Conservation (phyloP, 2,329 filamentous ascomycete genomes). For the Coniochaeta prunicola region DNA sequence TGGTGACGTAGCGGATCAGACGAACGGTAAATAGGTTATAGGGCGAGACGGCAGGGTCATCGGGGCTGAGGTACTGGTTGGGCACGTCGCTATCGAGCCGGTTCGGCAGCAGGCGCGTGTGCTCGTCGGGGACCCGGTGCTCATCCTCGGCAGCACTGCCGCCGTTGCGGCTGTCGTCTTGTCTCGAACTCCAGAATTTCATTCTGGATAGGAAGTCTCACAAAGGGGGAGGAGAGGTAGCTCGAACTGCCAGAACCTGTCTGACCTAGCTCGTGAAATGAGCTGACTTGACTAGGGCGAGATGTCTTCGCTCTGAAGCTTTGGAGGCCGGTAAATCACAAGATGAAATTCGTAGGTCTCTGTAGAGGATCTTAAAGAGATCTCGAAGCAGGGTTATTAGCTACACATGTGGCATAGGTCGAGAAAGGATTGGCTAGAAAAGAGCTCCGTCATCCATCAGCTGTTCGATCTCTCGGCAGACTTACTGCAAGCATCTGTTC, state of each 20-base stretch:
- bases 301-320: not conserved
- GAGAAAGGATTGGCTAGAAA: too few relatives aligned
- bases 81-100: constrained; percentile 44
- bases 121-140: constrained; percentile 34
- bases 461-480: not conserved
- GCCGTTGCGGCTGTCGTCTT: constrained; percentile 15
- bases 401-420: not conserved
- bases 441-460: not conserved
- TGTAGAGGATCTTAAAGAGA: not conserved
- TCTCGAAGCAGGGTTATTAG: not conserved
- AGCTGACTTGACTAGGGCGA: not conserved
- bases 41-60: constrained; percentile 80
- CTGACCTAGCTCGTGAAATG: not conserved
- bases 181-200: constrained; percentile 4
- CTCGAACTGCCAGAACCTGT: not conserved
- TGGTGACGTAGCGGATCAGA: constrained; percentile 67
- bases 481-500: not conserved
- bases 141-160: constrained; percentile 16
- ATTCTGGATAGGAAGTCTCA: not conserved
- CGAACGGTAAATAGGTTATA: constrained; percentile 94
- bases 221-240: not conserved
- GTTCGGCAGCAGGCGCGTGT: constrained; percentile 62
- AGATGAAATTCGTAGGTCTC: not conserved
- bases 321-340: too few relatives aligned
- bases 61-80: constrained; percentile 57